A percentile compares a stretch with the other conserved stretches of the same genome.
Evolutionary conservation across 495 filamentous ascomycete species (phyloP).

Genomic region (Jackrogersella minutella): DNA sequence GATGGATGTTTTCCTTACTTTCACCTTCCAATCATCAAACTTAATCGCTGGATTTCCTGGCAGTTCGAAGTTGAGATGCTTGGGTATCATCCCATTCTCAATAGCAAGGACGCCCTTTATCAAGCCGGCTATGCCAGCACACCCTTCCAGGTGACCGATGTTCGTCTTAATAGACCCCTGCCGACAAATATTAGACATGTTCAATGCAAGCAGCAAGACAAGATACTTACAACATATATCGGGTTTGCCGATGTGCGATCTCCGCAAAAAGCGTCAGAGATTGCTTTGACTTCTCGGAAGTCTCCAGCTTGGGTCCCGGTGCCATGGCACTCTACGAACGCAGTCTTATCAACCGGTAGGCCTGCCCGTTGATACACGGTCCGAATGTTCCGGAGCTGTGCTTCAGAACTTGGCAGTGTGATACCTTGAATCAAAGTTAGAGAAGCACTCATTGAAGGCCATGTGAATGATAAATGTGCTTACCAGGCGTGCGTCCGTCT

Average conservation of each 20-base stretch:
- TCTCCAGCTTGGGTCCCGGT: conserved; percentile 63
- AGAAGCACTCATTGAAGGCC: background rate
- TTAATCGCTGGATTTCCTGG: conserved; percentile 51
- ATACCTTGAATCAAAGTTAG: conserved; percentile 41
- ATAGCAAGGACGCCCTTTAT: conserved; percentile 61
- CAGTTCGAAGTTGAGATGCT: conserved; percentile 51
- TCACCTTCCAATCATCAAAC: conserved; percentile 47
- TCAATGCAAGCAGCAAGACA: background rate
- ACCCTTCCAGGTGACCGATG: conserved; percentile 54
- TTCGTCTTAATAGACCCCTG: conserved; percentile 53
- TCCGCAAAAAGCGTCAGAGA: conserved; percentile 53
- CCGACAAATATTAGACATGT: background rate
- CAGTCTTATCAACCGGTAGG: conserved; percentile 54
- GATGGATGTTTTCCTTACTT: conserved; percentile 26
- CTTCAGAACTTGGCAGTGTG: conserved; percentile 37
- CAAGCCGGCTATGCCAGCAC: conserved; percentile 54
- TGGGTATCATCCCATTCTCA: conserved; percentile 58
- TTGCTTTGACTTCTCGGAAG: conserved; percentile 60
- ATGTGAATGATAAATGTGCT: background rate
- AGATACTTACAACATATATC: conserved; percentile 34
- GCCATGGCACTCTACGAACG: conserved; percentile 60
- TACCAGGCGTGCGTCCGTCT: conserved; percentile 57
- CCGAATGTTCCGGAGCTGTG: conserved; percentile 62
- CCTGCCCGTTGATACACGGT: conserved; percentile 50
- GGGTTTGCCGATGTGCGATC: conserved; percentile 42